These are phyloP conservation scores for Dispira parvispora DNA, from an alignment of 192 early-diverging fungal species.

Conservation along the genomic window DNA sequence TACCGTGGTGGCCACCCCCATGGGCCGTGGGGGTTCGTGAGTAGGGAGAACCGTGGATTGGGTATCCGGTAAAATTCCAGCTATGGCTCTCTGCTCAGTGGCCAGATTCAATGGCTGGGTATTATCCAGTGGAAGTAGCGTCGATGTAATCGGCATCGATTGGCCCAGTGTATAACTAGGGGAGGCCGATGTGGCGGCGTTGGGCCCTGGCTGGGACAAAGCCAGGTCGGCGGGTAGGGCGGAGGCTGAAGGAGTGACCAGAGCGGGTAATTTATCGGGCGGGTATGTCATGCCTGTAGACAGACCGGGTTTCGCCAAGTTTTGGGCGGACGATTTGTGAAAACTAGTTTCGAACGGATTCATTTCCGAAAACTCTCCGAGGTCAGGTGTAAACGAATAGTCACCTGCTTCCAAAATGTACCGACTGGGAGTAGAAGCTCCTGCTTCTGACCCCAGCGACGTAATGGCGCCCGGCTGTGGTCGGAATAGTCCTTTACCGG, in stretches of 20 bases:
- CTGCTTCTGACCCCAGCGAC: background rate
- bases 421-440: background rate
- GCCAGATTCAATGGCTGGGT: too few relatives aligned
- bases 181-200: background rate
- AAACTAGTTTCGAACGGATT: constrained; percentile 1
- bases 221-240: background rate
- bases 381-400: background rate
- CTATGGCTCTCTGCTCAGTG: too few relatives aligned
- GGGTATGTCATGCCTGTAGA: background rate
- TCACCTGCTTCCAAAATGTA: background rate
- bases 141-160: background rate
- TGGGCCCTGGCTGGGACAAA: background rate
- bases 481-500: too few relatives aligned
- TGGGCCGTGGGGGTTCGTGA: too few relatives aligned
- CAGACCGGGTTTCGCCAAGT: background rate
- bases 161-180: background rate
- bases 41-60: too few relatives aligned
- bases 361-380: background rate
- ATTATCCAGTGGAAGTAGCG: background rate
- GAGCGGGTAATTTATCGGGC: background rate
- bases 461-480: too few relatives aligned
- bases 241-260: background rate
- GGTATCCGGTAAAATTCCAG: too few relatives aligned
- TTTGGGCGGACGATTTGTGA: background rate
- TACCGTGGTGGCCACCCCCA: too few relatives aligned